Evolutionary conservation across 495 filamentous ascomycete species (phyloP), one percentile per base, ranked within the genome.

Genomic region (Acidomyces sp.): DNA sequence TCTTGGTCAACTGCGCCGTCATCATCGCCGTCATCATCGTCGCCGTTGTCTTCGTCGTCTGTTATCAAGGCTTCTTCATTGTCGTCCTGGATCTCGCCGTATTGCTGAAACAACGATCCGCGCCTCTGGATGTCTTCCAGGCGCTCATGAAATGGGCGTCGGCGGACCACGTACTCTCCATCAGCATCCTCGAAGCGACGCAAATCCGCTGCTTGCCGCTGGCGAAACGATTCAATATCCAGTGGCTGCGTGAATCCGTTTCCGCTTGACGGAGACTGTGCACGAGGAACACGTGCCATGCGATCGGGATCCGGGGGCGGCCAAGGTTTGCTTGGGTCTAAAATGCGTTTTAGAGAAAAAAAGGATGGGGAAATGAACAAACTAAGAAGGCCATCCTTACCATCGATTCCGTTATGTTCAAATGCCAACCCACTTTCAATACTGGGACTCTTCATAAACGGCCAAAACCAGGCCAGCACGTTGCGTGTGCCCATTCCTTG

Each of bases 241-340:
- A 9, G 72, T 64, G 25, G 62, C 19, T 7, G 54, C 36, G 27
- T 62, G 43, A 41, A 37, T 7, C 15, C 24, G 21, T 47, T 35
- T 6, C 39, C 30, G 9, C 34, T 10, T 53, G 56, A 55, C 52
- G 60, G 26, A n/a, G n/a, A n/a, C n/a, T n/a, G n/a, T 51, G 57
- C 35, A 58, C 62, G 41, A 54, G 45, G 52, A 5, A 28, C 28
- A 27, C 66, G 59, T 0, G 76, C 70, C 46, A 83, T 66, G 43
- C 86, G 82, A 44, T 96, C 88, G 31, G 86, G 85, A 56, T 96
- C 88, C 1, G 75, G 72, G 3, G 92, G 90, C 16, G 90, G 90
- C 90, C 90, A 96, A n/a, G 63, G 55, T 13, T 66, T 43, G 43
- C 57, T 51, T 9, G 67, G 58, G 34, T 71, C 73, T 75, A 38